phyloP scores from a whole-genome alignment of 1,284 basidiomycete species.

The Psilocybe mexicana region DNA sequence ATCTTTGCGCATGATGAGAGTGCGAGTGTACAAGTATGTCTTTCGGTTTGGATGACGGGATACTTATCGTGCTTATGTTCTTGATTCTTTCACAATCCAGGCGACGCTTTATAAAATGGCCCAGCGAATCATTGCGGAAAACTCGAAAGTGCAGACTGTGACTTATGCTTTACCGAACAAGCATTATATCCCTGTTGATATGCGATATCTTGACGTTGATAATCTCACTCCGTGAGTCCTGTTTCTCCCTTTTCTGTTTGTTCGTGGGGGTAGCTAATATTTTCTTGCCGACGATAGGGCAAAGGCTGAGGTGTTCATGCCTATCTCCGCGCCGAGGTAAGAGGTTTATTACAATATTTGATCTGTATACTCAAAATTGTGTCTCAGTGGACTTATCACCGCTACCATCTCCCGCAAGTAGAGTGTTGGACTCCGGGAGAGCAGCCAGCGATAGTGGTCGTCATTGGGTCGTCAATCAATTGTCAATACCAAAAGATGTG shows the following conservation, averaged over 20 bases:
- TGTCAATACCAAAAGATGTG: no score
- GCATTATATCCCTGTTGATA: slow-evolving; percentile 86
- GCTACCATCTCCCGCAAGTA: slow-evolving; percentile 24
- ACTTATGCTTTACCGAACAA: slow-evolving; percentile 90
- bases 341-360: background rate
- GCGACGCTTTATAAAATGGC: slow-evolving; percentile 93
- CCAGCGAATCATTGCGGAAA: slow-evolving; percentile 68
- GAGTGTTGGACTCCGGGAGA: background rate
- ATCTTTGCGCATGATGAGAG: slow-evolving; percentile 88
- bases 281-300: slow-evolving; percentile 8
- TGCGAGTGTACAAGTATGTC: slow-evolving; percentile 82
- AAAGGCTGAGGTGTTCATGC: slow-evolving; percentile 25
- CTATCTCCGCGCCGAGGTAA: slow-evolving; percentile 24
- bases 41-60: background rate
- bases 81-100: slow-evolving; percentile 38
- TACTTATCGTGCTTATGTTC: background rate
- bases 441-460: no score
- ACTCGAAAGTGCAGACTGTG: slow-evolving; percentile 61
- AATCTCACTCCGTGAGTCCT: slow-evolving; percentile 43
- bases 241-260: background rate
- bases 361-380: no score
- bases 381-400: slow-evolving; percentile 22
- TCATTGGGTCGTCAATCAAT: no score
- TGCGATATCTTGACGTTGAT: slow-evolving; percentile 55
- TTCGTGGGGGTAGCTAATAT: background rate